Evolutionary conservation across 2,329 filamentous ascomycete genomes (phyloP).

Genomic region (Rhynchosporium agropyri): DNA sequence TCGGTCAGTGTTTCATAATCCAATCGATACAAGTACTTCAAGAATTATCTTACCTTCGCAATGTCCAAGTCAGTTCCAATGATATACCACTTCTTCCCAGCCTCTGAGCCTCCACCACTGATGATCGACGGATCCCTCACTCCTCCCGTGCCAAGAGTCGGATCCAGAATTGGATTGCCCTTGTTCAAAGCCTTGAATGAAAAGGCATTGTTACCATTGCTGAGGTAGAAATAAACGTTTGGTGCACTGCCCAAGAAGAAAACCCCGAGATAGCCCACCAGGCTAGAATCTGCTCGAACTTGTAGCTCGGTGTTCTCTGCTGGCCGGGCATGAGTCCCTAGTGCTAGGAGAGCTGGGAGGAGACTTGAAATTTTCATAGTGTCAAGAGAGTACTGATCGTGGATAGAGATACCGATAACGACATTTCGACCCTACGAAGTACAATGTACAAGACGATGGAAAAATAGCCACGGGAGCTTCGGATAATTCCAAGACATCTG

Average conservation of each 20-base stretch:
- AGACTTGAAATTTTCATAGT: neutral
- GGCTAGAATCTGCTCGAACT: slow-evolving; percentile 40
- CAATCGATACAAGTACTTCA: neutral
- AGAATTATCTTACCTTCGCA: slow-evolving; percentile 43
- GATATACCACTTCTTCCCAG: slow-evolving; percentile 57
- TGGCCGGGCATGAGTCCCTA: neutral
- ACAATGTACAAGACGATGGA: neutral
- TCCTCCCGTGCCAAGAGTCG: slow-evolving; percentile 54
- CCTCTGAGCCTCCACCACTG: slow-evolving; percentile 49
- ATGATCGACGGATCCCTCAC: slow-evolving; percentile 57
- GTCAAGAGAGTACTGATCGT: neutral
- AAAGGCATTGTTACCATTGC: slow-evolving; percentile 53
- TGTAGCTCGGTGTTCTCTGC: slow-evolving; percentile 9
- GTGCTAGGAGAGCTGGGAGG: neutral
- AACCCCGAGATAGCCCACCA: slow-evolving; percentile 55
- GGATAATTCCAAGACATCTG: neutral
- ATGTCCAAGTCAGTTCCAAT: slow-evolving; percentile 58
- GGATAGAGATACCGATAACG: neutral
- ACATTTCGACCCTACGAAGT: neutral
- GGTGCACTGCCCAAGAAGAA: slow-evolving; percentile 59
- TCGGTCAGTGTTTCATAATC: neutral
- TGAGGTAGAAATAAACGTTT: slow-evolving; percentile 57
- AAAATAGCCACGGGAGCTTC: neutral
- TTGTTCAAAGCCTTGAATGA: slow-evolving; percentile 53
- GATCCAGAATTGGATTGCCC: slow-evolving; percentile 51